Percentiles rank a stretch among this genome's conserved stretches.
Conservation (phyloP, 371 early-diverging fungal species). For the Mortierella sp. region DNA sequence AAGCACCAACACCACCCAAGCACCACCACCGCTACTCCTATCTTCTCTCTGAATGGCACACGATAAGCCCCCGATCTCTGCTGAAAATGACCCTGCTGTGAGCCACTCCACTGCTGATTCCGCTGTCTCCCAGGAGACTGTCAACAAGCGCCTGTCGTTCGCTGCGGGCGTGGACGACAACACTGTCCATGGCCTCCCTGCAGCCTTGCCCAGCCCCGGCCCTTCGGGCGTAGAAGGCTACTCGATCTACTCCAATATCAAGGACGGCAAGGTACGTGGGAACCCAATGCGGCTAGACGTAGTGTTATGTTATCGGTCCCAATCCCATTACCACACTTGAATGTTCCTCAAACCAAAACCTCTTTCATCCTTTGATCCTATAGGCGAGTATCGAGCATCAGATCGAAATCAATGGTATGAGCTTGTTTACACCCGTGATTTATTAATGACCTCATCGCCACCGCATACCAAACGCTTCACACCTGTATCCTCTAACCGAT, state of each 20-base stretch:
- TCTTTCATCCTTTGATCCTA: not conserved
- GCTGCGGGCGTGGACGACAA: not conserved
- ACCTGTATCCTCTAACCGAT: not conserved
- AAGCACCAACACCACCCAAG: not conserved
- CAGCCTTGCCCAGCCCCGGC: not conserved
- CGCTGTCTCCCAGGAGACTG: not conserved
- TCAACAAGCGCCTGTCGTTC: constrained; percentile 18
- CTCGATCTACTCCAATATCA: constrained; percentile 53
- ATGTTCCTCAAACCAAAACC: not conserved
- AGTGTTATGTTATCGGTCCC: too few species aligned
- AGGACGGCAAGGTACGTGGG: constrained; percentile 46
- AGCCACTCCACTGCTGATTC: too few species aligned
- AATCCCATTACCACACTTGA: too few species aligned
- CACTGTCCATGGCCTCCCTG: constrained; percentile 6
- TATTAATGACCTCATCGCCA: too few species aligned
- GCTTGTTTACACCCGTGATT: too few species aligned
- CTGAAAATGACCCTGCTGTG: constrained; percentile 1
- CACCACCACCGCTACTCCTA: not conserved
- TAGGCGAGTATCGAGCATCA: constrained; percentile 55
- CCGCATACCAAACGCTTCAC: not conserved
- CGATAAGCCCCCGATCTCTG: constrained; percentile 33
- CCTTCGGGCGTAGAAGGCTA: constrained; percentile 39
- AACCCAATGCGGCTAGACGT: too few species aligned
- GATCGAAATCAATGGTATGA: constrained; percentile 53
- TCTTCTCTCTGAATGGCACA: constrained; percentile 24